Evolutionary conservation across 75 land plant genomes (phyloP).

Genomic region (Cryptomeria japonica): DNA sequence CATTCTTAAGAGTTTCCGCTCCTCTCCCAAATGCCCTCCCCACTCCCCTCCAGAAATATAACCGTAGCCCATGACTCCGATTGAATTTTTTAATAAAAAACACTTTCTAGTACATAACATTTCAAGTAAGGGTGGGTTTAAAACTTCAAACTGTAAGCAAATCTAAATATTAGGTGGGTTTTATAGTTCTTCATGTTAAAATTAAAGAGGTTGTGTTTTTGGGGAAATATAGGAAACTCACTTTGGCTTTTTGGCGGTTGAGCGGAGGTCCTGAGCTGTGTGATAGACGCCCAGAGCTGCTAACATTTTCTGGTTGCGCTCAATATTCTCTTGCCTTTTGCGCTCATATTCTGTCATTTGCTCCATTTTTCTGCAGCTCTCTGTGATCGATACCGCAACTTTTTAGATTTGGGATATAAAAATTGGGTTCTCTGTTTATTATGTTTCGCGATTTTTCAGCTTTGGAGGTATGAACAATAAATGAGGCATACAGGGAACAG

Average conservation of each 20-base stretch:
- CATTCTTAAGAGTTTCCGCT: too few relatives aligned
- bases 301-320: conserved; percentile 52
- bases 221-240: background rate
- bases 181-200: background rate
- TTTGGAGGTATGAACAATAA: background rate
- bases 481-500: background rate
- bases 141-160: too few relatives aligned
- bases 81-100: too few relatives aligned
- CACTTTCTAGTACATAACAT: too few relatives aligned
- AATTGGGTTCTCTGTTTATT: background rate
- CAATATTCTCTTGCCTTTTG: conserved; percentile 51
- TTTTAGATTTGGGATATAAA: background rate
- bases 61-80: too few relatives aligned
- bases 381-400: background rate
- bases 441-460: background rate
- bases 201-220: background rate
- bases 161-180: background rate
- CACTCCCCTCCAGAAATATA: too few relatives aligned
- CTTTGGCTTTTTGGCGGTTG: conserved; percentile 42
- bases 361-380: background rate
- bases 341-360: conserved; percentile 56
- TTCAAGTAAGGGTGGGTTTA: too few relatives aligned
- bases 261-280: conserved; percentile 29
- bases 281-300: conserved; percentile 49
- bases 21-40: too few relatives aligned